Evolutionary conservation across 139 green algal genomes (phyloP), one percentile per base, ranked within the genome.

Genomic region (Monoraphidium neglectum): DNA sequence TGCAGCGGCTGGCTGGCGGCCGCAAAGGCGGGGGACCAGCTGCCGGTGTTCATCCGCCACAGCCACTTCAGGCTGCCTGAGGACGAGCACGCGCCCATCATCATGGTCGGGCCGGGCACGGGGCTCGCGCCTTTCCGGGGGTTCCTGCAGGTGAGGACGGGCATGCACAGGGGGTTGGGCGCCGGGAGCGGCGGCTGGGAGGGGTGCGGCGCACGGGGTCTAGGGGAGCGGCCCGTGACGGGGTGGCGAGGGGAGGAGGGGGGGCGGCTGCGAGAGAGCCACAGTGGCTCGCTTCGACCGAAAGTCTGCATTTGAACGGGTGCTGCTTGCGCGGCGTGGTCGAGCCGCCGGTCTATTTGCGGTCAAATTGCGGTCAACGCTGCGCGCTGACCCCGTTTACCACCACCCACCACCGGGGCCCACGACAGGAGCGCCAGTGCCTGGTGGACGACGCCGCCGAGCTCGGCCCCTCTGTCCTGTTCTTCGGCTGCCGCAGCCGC

Each of bases 101-200:
- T 99, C 28, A 98, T 99, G 96, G 84, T 99, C 8, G 96, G 96
- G 3, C 96, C 96, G 0, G 96, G 96, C 79, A 99, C 96, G 0
- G 96, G 96, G 1, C 84, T 99, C 32, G 96, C 96, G 0, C 96
- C 96, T 35, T 99, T 99, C 88, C 81, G 96, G 6, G 96, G 94
- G 28, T 99, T 99, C 83, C 82, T 99, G 46, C 96, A n/a, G n/a
- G n/a, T n/a, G n/a, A n/a, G n/a, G n/a, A n/a, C n/a, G n/a, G n/a
- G n/a, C n/a, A n/a, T n/a, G n/a, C n/a, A 15, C 98, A 87, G 91
- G 96, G 63, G 78, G 94, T 0, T 72, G 66, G 0, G 86, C 81
- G 23, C 68, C 85, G 43, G 18, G 33, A 38, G 74, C 43, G 13
- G 36, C 71, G 3, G 83, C 80, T 62, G 37, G 6, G 21, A 32